Percentiles rank a stretch among this genome's conserved stretches.
phyloP scores from a whole-genome alignment of 192 early-diverging fungal genomes.

The Thamnidium elegans region DNA sequence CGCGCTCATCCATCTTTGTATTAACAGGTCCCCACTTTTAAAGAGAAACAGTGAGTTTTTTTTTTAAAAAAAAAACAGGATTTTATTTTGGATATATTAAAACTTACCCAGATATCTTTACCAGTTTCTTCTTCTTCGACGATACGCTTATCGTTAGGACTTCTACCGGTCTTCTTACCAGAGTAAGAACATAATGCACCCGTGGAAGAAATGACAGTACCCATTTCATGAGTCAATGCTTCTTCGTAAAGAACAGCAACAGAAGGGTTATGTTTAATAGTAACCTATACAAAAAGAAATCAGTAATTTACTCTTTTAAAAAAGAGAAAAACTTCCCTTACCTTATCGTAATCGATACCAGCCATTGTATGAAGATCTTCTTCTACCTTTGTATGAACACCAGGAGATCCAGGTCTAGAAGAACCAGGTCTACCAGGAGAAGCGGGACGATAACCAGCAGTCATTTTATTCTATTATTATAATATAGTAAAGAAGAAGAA shows the following conservation, averaged over 20 bases:
- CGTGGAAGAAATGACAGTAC: conserved; percentile 83
- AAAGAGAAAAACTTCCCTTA: not conserved
- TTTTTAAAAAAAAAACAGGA: not conserved
- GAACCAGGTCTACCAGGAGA: conserved; percentile 29
- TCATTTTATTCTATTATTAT: conserved; percentile 2
- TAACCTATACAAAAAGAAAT: conserved; percentile 30
- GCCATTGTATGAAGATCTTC: conserved; percentile 66
- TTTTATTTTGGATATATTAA: not conserved
- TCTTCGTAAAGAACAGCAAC: conserved; percentile 92
- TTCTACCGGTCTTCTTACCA: conserved; percentile 89
- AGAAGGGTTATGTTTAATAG: conserved; percentile 80
- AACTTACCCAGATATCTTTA: conserved; percentile 77
- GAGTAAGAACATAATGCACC: conserved; percentile 91
- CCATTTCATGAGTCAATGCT: conserved; percentile 78
- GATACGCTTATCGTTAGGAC: conserved; percentile 95
- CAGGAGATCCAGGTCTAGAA: conserved; percentile 28
- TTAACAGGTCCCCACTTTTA: conserved; percentile 93
- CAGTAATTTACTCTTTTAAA: not conserved
- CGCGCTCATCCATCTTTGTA: conserved; percentile 77
- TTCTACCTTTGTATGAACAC: conserved; percentile 50
- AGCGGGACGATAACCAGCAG: conserved; percentile 14
- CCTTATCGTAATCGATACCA: conserved; percentile 77
- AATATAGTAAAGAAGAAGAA: not conserved
- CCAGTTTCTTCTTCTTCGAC: conserved; percentile 84
- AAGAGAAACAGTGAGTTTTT: not conserved